A percentile compares a stretch with the other conserved stretches of the same genome.
These are phyloP conservation scores for Phialemoniopsis sp. DNA, from an alignment of 2,329 filamentous ascomycete genomes.

Conservation along the genomic window DNA sequence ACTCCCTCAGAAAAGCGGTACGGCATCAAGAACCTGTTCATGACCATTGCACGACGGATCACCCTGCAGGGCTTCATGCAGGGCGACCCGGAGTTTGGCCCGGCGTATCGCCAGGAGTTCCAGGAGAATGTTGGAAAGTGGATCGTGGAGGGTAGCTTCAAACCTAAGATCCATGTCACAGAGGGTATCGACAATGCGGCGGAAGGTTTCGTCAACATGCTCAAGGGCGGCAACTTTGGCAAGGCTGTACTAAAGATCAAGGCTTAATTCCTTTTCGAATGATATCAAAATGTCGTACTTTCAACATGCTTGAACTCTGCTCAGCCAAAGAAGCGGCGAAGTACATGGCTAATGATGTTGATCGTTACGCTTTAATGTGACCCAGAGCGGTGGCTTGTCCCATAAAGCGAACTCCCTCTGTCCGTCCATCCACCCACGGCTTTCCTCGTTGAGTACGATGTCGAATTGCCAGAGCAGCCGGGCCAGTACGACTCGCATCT, in stretches of 20 bases:
- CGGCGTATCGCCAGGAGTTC: slow-evolving; percentile 64
- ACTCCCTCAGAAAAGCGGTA: slow-evolving; percentile 45
- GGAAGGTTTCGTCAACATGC: slow-evolving; percentile 70
- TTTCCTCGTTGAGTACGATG: slow-evolving; percentile 12
- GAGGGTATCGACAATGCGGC: slow-evolving; percentile 74
- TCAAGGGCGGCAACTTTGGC: slow-evolving; percentile 78
- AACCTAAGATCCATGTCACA: slow-evolving; percentile 63
- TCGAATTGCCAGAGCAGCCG: slow-evolving; percentile 11
- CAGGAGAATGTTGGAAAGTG: slow-evolving; percentile 72
- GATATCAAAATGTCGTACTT: too few relatives aligned
- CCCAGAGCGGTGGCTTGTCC: slow-evolving; percentile 13
- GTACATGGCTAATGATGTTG: too few relatives aligned
- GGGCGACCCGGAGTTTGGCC: slow-evolving; percentile 58
- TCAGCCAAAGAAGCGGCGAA: too few relatives aligned
- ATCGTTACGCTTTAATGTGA: too few relatives aligned
- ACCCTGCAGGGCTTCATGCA: slow-evolving; percentile 77
- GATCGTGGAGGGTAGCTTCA: slow-evolving; percentile 72
- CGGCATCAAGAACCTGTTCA: slow-evolving; percentile 61
- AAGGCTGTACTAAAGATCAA: slow-evolving; percentile 72
- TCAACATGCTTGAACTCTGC: too few relatives aligned
- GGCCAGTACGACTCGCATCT: slow-evolving; percentile 6
- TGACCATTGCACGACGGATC: slow-evolving; percentile 64
- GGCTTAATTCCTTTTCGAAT: too few relatives aligned
- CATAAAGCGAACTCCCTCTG: slow-evolving; percentile 12
- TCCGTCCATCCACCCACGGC: slow-evolving; percentile 8